Base-by-base conservation (phyloP, 768 basidiomycete genomes). In the Chalciporus pseudorubinellus region DNA sequence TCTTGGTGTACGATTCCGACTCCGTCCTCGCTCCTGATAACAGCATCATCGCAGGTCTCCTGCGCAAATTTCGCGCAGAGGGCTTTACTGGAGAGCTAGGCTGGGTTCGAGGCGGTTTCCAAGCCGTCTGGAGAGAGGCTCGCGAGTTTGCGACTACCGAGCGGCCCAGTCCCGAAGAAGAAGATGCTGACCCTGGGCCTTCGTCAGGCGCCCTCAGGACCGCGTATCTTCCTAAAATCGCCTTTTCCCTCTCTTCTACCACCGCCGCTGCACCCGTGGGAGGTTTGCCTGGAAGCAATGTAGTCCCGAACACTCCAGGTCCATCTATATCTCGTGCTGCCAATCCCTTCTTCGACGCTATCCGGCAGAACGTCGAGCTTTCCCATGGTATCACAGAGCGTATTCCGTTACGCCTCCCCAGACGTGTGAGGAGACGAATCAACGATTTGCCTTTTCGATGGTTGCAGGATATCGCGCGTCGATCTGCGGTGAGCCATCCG, bases 261-360 rank as follows among this genome's bases (percentile, higher is more conserved):
- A 73, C 70, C 2, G 59, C 53, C 24, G 66, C 53, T 1, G 57
- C 63, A 50, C 48, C 57, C 48, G 41, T 50, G 49, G 52, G 44
- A 45, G 38, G 41, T 14, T 19, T 54, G 16, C 44, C 47, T 20
- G 46, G 49, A 1, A 21, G 49, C 3, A 13, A 13, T 44, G 36
- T 41, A 14, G 22, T 53, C 22, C 45, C 45, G 38, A 56, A 56
- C 36, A 59, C 61, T 40, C 63, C 60, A 33, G 66, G 56, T 12
- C 58, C 51, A 44, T 56, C 54, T 44, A 50, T 56, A 63, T 45
- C 57, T 24, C 68, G 45, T 65, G 73, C 61, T 61, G 61, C 71
- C 4, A 98, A 95, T 66, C 95, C 95, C 10, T 98, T 98, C 73
- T 98, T 92, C 59, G 95, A 98, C 69, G 87, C 89, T 60, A 89